phyloP scores from a whole-genome alignment of 1,139 yeast species.

The Diutina catenulata region DNA sequence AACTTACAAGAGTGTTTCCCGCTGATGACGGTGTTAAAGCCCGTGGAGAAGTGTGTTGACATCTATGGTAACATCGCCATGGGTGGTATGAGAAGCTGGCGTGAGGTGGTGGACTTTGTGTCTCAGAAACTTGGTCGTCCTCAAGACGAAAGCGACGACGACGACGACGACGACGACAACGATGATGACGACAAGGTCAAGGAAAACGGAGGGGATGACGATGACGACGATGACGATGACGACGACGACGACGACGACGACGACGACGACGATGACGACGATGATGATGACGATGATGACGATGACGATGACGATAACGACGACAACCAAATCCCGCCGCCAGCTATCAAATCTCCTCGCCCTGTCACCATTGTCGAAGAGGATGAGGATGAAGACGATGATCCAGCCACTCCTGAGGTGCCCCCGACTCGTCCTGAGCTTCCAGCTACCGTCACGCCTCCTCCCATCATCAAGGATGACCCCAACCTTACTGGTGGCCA shows the following conservation, averaged over 20 bases:
- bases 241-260: neutral
- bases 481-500: neutral
- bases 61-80: slow-evolving; percentile 21
- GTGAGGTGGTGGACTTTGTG: slow-evolving; percentile 20
- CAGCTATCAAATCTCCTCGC: neutral
- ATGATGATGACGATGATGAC: neutral
- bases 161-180: slow-evolving; percentile 11
- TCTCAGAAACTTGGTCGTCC: slow-evolving; percentile 18
- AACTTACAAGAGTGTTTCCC: slow-evolving; percentile 18
- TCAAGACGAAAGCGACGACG: slow-evolving; percentile 14
- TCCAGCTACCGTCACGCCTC: neutral
- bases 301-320: neutral
- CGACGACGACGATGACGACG: neutral
- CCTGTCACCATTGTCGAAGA: neutral
- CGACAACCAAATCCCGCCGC: neutral
- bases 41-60: slow-evolving; percentile 20
- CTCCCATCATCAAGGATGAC: slow-evolving; percentile 1
- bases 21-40: slow-evolving; percentile 18
- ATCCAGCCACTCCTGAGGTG: neutral
- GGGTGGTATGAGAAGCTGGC: slow-evolving; percentile 24
- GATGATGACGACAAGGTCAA: slow-evolving; percentile 5
- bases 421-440: neutral
- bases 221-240: slow-evolving; percentile 1
- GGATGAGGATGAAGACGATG: neutral
- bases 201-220: neutral